phyloP scores from a whole-genome alignment of 768 basidiomycete genomes.

The Goffeauzyma gilvescens region DNA sequence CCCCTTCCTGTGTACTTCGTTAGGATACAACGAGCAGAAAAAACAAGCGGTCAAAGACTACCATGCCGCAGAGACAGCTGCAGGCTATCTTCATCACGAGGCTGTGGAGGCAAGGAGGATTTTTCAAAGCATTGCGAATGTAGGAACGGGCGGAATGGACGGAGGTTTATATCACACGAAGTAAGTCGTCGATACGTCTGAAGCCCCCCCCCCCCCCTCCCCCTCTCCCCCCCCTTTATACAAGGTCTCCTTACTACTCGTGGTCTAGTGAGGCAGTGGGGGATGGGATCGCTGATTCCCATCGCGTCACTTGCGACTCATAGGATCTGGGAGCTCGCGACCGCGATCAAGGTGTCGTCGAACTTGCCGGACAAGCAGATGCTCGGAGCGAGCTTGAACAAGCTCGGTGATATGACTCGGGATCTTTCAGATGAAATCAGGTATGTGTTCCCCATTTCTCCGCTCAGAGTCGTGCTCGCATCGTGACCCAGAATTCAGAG shows the following conservation, averaged over 20 bases:
- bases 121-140: conserved; percentile 8
- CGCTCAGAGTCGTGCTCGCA: too few species aligned
- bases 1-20: too few species aligned
- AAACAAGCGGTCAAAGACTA: too few species aligned
- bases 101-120: conserved; percentile 6
- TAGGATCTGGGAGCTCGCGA: conserved; percentile 11
- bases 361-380: conserved; percentile 7
- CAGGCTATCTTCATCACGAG: background rate
- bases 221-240: background rate
- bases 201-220: background rate
- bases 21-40: too few species aligned
- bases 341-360: conserved; percentile 8
- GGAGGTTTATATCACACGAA: conserved; percentile 11
- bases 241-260: background rate
- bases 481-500: too few species aligned
- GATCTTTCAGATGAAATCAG: conserved; percentile 10
- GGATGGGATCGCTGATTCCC: too few species aligned
- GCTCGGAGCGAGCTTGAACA: conserved; percentile 1
- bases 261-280: background rate
- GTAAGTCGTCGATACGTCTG: background rate
- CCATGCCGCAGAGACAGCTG: too few species aligned
- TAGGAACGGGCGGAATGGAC: conserved; percentile 9
- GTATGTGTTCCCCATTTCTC: too few species aligned
- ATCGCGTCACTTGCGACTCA: background rate
- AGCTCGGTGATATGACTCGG: conserved; percentile 9